A percentile compares a stretch with the other conserved stretches of the same genome.
Conservation (phyloP, 495 filamentous ascomycete genomes). For the Viridothelium virens region DNA sequence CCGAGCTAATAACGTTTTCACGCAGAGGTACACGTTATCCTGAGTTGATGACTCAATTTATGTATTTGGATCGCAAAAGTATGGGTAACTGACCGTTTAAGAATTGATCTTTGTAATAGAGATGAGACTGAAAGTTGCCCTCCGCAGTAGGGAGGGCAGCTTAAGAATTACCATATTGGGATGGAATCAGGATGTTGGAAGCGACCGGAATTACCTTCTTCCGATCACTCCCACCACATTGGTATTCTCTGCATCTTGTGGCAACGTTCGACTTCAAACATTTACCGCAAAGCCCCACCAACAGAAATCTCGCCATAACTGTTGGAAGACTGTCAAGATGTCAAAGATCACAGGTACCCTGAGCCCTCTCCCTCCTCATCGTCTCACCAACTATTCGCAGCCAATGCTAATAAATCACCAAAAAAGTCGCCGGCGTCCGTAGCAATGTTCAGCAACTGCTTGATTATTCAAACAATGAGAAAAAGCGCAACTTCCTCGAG, state of each 20-base stretch:
- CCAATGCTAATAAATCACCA: background rate
- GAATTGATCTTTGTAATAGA: background rate
- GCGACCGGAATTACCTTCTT: background rate
- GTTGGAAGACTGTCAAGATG: constrained; percentile 33
- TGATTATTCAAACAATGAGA: constrained; percentile 66
- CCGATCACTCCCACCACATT: background rate
- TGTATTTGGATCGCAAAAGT: no score
- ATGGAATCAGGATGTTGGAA: background rate
- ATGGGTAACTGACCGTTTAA: no score
- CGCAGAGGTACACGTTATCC: no score
- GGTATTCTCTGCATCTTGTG: background rate
- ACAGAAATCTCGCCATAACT: constrained; percentile 15
- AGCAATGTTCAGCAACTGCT: constrained; percentile 29
- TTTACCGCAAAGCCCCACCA: constrained; percentile 28
- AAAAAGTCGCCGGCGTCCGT: constrained; percentile 30
- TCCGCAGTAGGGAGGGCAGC: background rate
- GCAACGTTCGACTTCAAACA: background rate
- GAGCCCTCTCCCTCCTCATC: no score
- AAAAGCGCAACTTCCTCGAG: constrained; percentile 99
- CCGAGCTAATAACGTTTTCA: no score
- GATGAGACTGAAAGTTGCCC: background rate
- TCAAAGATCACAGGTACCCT: constrained; percentile 26
- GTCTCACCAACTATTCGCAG: background rate
- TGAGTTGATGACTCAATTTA: no score
- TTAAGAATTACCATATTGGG: background rate